Conservation (phyloP, 2,329 filamentous ascomycete genomes). For the Cladosporium sp. region DNA sequence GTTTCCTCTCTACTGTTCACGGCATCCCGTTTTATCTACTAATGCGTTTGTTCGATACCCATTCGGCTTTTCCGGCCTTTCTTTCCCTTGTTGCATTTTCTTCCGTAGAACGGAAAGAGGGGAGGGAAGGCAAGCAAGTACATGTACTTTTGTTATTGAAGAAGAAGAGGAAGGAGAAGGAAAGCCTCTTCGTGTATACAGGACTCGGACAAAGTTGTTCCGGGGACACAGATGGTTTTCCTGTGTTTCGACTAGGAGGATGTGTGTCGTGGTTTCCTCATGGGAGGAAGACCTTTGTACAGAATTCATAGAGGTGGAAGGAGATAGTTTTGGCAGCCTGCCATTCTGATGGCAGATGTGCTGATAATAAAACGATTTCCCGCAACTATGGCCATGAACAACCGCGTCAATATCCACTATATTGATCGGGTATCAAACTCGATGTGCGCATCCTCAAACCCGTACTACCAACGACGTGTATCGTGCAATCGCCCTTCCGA, state of each 20-base stretch:
- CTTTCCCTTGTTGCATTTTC: neutral
- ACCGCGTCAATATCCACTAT: no score
- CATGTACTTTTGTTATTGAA: neutral
- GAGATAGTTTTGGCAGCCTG: neutral
- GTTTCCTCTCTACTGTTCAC: slow-evolving; percentile 6
- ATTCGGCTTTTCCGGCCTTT: slow-evolving; percentile 6
- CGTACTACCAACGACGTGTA: no score
- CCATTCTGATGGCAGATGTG: neutral
- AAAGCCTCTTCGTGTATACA: neutral
- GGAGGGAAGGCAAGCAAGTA: neutral
- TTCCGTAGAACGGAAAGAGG: neutral
- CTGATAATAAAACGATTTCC: no score
- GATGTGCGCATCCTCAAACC: no score
- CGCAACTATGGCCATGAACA: no score
- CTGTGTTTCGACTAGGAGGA: no score
- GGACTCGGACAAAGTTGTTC: neutral
- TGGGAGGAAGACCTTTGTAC: neutral
- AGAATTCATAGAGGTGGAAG: neutral
- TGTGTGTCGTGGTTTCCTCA: neutral
- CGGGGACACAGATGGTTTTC: no score
- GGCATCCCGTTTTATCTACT: slow-evolving; percentile 5
- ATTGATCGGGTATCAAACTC: no score
- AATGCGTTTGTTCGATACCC: slow-evolving; percentile 17
- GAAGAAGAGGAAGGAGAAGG: neutral
- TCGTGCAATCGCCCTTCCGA: no score